phyloP scores from a whole-genome alignment of 306 rosid genomes.

The Inga laurina region DNA sequence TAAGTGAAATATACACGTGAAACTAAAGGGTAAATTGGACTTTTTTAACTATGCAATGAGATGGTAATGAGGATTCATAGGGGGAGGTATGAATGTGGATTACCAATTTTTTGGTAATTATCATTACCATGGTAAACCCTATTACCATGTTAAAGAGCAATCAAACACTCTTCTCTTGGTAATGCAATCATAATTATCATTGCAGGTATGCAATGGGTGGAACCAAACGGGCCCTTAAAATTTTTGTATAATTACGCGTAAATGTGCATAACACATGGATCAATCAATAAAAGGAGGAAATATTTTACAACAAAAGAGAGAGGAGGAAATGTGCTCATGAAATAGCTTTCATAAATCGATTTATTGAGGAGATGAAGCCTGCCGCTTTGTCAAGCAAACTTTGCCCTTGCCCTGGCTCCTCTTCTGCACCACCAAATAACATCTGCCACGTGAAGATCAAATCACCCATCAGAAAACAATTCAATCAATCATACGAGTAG shows the following conservation, averaged over 20 bases:
- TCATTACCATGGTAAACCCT: too few species aligned
- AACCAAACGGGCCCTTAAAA: too few species aligned
- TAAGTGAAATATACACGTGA: too few species aligned
- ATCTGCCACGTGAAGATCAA: constrained; percentile 49
- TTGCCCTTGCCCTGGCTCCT: constrained; percentile 59
- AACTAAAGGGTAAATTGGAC: too few species aligned
- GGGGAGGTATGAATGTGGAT: too few species aligned
- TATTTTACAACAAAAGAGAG: not conserved
- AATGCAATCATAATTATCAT: too few species aligned
- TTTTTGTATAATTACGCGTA: not conserved
- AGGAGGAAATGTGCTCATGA: constrained; percentile 34
- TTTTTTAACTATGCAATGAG: too few species aligned
- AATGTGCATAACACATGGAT: not conserved
- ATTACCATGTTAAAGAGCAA: too few species aligned
- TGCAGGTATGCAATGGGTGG: too few species aligned
- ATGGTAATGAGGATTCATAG: too few species aligned
- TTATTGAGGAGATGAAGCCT: constrained; percentile 78
- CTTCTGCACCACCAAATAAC: constrained; percentile 60
- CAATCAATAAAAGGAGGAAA: not conserved
- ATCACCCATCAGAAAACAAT: constrained; percentile 9
- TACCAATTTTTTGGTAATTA: too few species aligned
- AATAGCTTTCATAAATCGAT: constrained; percentile 80
- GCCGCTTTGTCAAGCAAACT: constrained; percentile 76
- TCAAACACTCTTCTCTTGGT: too few species aligned
- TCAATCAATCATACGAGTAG: not conserved